phyloP scores from a whole-genome alignment of 257 asterid species.

The Fraxinus quadrangulata region DNA sequence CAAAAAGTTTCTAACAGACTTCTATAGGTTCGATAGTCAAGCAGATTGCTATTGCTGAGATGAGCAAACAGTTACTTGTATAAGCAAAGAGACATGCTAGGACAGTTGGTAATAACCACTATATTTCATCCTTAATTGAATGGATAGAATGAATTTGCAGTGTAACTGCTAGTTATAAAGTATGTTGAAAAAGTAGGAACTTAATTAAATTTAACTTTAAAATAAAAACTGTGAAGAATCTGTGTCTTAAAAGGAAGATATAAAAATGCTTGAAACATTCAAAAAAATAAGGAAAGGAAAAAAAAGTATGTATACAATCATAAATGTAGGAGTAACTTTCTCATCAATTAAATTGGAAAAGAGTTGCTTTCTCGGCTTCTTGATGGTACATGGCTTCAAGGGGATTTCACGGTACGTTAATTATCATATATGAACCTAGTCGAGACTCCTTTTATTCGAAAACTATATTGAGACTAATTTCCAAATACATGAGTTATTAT shows the following conservation, averaged over 20 bases:
- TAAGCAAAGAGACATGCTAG: neutral
- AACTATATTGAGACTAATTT: neutral
- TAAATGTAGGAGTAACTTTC: too few species aligned
- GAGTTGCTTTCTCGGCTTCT: neutral
- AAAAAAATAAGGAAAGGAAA: too few species aligned
- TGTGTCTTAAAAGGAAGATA: neutral
- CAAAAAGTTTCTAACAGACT: neutral
- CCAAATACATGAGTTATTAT: neutral
- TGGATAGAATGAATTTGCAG: neutral
- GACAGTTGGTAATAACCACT: neutral
- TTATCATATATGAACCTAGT: neutral
- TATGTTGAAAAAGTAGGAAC: neutral
- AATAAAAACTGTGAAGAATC: neutral
- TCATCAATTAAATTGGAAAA: neutral
- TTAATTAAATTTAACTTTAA: neutral
- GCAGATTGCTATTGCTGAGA: neutral
- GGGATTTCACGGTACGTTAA: neutral
- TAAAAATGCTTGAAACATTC: neutral
- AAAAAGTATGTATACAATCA: too few species aligned
- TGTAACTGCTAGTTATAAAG: neutral
- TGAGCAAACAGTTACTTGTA: neutral
- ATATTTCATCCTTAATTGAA: neutral
- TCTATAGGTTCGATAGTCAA: too few species aligned
- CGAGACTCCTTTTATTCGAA: neutral
- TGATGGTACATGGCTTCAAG: neutral